Evolutionary conservation across 805 yeast genomes (phyloP), one percentile per base, ranked within the genome.

Genomic region (Kodamaea kakaduensis): DNA sequence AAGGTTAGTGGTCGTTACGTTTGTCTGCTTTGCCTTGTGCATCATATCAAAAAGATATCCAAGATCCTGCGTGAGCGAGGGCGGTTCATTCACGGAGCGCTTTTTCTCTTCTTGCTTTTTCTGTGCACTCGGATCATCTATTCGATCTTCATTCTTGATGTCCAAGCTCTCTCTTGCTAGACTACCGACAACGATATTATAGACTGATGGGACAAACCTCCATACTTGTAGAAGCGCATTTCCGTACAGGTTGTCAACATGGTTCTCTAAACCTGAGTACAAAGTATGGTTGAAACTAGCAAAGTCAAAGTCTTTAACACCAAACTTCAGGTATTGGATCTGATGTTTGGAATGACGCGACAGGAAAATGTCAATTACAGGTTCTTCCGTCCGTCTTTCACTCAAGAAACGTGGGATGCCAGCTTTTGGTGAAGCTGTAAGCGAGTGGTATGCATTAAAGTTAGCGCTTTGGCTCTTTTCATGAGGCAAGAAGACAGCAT

Each of bases 21-120:
- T 53, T 24, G 75, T 73, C 0, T 95, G 93, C 9, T 72, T 61
- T 0, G 96, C 87, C 54, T 85, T 84, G 26, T 71, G 72, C 60
- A 90, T 72, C 98, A 93, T 90, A 51, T 94, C 97, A 59, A 78
- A 86, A 9, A 94, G 62, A 44, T 87, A 86, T 0, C 96, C 98
- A 30, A 89, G 61, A 52, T 93, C 97, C 32, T 84, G 78, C 17
- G 88, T 58, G 3, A 89, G 54, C 2, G 84, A 77, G 1, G 71
- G 27, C n/a, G n/a, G n/a, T n/a, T n/a, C n/a, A n/a, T n/a, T n/a
- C n/a, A n/a, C n/a, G n/a, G n/a, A n/a, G n/a, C n/a, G n/a, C n/a
- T n/a, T n/a, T n/a, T n/a, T n/a, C n/a, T n/a, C n/a, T n/a, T n/a
- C n/a, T n/a, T n/a, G n/a, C n/a, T n/a, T n/a, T n/a, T n/a, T n/a